Percentiles rank a stretch among this genome's conserved stretches.
Evolutionary conservation across 2,329 filamentous ascomycete species (phyloP).

Genomic region (Talaromyces pinophilus): DNA sequence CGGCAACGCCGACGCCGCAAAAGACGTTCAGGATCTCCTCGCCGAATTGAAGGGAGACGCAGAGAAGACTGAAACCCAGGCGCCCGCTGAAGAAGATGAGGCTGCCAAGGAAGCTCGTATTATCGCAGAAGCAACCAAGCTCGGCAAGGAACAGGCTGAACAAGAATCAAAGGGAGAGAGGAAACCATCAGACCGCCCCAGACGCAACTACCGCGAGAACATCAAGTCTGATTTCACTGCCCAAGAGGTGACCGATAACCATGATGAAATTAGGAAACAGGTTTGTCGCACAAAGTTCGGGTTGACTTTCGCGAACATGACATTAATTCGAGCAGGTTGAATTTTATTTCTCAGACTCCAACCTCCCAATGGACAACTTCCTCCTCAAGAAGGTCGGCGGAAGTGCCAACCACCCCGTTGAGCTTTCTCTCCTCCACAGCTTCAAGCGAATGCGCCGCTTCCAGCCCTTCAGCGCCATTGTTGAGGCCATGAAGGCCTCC

Average conservation of each 20-base stretch:
- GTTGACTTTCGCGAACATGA: not conserved
- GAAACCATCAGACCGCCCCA: constrained; percentile 24
- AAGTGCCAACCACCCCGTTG: constrained; percentile 70
- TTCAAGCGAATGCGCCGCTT: constrained; percentile 98
- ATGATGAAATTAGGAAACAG: constrained; percentile 78
- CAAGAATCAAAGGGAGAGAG: constrained; percentile 36
- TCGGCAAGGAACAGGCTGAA: constrained; percentile 41
- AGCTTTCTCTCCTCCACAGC: constrained; percentile 72
- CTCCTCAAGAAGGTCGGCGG: constrained; percentile 78
- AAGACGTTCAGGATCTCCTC: constrained; percentile 50
- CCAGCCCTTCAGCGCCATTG: constrained; percentile 79
- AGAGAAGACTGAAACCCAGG: constrained; percentile 26
- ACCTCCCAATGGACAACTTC: constrained; percentile 85
- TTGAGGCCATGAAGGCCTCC: constrained; percentile 79
- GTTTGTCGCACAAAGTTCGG: constrained; percentile 47
- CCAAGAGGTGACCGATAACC: constrained; percentile 72
- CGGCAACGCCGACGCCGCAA: constrained; percentile 46
- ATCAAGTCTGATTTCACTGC: constrained; percentile 70
- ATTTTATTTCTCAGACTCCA: constrained; percentile 93
- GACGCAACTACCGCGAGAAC: constrained; percentile 51
- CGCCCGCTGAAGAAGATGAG: constrained; percentile 24
- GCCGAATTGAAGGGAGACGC: constrained; percentile 48
- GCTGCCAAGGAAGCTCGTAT: constrained; percentile 42
- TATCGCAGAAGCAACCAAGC: constrained; percentile 40
- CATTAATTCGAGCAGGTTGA: constrained; percentile 64